phyloP scores from a whole-genome alignment of 2,329 filamentous ascomycete species.

The Trichophyton simii region DNA sequence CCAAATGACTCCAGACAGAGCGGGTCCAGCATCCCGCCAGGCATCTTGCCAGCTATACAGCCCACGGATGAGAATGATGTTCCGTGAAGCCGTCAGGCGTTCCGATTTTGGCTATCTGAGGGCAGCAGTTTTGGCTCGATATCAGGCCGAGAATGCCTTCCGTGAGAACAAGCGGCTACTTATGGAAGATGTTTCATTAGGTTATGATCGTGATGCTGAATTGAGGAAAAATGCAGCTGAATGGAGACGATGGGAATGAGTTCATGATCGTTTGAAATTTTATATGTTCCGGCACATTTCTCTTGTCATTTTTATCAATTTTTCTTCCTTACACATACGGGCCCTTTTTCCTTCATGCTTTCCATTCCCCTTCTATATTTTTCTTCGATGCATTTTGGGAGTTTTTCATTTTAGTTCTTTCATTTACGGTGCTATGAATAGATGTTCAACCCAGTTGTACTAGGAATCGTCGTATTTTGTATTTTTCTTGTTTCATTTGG shows the following conservation, averaged over 20 bases:
- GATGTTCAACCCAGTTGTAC: background rate
- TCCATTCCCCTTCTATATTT: background rate
- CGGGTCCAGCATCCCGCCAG: constrained; percentile 41
- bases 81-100: constrained; percentile 51
- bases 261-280: background rate
- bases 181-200: constrained; percentile 45
- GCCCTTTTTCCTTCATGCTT: background rate
- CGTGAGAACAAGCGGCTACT: constrained; percentile 44
- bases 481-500: background rate
- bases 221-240: constrained; percentile 38
- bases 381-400: background rate
- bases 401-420: background rate
- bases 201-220: constrained; percentile 41
- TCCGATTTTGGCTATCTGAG: constrained; percentile 57
- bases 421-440: background rate
- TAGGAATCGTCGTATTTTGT: background rate
- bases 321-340: background rate
- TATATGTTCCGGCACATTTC: background rate
- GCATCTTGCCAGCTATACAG: constrained; percentile 69
- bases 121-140: constrained; percentile 46
- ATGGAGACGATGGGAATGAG: constrained; percentile 42
- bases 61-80: constrained; percentile 61
- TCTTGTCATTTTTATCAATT: background rate
- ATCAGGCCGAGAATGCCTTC: constrained; percentile 47
- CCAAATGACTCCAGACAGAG: constrained; percentile 43